These are phyloP conservation scores for Neofusicoccum parvum DNA, from an alignment of 2,329 filamentous ascomycete species.

Conservation along the genomic window DNA sequence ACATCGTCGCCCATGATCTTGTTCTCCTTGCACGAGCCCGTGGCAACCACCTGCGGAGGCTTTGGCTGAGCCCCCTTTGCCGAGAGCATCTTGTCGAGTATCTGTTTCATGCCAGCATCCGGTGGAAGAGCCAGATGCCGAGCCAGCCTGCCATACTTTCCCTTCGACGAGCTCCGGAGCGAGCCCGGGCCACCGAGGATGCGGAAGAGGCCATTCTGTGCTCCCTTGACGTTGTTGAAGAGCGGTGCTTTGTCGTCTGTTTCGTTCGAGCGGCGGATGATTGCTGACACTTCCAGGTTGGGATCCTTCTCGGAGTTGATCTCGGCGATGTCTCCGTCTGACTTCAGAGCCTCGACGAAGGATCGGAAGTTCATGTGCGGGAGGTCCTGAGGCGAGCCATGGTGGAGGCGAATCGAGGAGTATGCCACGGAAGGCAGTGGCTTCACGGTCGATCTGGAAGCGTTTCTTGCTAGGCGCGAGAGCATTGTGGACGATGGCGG, in stretches of 20 bases:
- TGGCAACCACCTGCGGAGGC: constrained; percentile 21
- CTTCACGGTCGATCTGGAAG: not conserved
- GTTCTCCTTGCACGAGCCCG: constrained; percentile 49
- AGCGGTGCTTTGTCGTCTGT: constrained; percentile 52
- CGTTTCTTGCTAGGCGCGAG: not conserved
- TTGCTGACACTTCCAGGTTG: constrained; percentile 51
- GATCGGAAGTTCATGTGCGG: constrained; percentile 45
- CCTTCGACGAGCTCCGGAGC: constrained; percentile 35
- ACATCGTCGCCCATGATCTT: constrained; percentile 42
- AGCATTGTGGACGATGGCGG: constrained; percentile 2
- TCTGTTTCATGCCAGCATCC: constrained; percentile 26
- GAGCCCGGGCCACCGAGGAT: constrained; percentile 51
- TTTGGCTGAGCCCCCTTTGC: constrained; percentile 11
- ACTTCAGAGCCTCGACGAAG: constrained; percentile 48
- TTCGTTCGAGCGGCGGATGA: constrained; percentile 51
- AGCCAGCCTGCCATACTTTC: constrained; percentile 47
- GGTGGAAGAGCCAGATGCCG: constrained; percentile 46
- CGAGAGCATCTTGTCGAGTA: constrained; percentile 23
- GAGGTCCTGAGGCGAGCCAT: constrained; percentile 27
- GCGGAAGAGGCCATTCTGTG: constrained; percentile 49
- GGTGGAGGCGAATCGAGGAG: not conserved
- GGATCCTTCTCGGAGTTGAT: constrained; percentile 49
- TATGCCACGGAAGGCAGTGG: not conserved
- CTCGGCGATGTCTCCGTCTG: constrained; percentile 49
- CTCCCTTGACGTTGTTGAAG: constrained; percentile 55